Evolutionary conservation across 2,329 filamentous ascomycete species (phyloP), one percentile per base, ranked within the genome.

Genomic region (Sporothrix pallida): DNA sequence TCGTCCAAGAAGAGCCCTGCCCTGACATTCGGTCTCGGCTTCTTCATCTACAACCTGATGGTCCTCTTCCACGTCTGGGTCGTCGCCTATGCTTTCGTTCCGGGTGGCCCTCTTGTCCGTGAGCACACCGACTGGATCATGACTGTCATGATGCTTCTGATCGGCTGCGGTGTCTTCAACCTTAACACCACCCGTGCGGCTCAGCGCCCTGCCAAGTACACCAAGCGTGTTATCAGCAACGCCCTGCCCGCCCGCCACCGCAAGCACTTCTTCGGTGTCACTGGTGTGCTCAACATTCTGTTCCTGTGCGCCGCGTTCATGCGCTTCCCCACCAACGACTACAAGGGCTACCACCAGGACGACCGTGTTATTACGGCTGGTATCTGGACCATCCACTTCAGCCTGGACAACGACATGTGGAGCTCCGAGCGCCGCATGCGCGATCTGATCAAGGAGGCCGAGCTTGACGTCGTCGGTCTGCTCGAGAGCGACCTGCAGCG

Each of bases 321-420:
- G 72, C 93, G 96, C 75, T 98, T 98, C 85, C 96, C 96, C 0
- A 91, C 91, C 1, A 95, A 98, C 80, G 91, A 98, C 83, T 97
- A 98, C 84, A 90, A 89, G 73, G 93, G 96, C 0, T 95, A 98
- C 82, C 95, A 99, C 80, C 88, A 89, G 52, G 90, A 97, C 71
- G 92, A 95, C 76, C 96, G 96, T 78, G 84, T 97, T 71, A 87
- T 98, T 74, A 98, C 97, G 0, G 94, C 94, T 0, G 96, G 96
- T 78, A 98, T 99, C 81, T 99, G 96, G 96, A 99, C 96, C 0
- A 95, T 98, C 73, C 96, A 99, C 84, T 99, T 99, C 82, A 95
- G 93, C 15, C 89, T 99, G 23, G 96, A 99, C 83, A 98, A 99
- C 78, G 93, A 98, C 81, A 98, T 98, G 95, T 98, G 94, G 94